phyloP scores from a whole-genome alignment of 2,329 filamentous ascomycete genomes.

The Exophiala sideris region DNA sequence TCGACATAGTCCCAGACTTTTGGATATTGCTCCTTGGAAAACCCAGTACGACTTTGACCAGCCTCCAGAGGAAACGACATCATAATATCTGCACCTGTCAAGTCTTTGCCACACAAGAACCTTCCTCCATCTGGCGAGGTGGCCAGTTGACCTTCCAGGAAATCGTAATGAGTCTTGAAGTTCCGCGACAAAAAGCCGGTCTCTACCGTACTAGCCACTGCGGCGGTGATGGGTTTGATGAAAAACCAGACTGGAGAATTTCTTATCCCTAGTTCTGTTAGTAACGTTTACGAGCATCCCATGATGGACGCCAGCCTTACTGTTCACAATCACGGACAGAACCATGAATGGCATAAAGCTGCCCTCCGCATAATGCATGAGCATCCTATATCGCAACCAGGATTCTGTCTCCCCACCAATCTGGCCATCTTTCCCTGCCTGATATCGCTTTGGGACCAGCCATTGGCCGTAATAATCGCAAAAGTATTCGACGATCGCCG shows the following conservation, averaged over 20 bases:
- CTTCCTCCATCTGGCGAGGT: conserved; percentile 38
- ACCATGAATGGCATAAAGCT: conserved; percentile 72
- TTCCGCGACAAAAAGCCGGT: conserved; percentile 40
- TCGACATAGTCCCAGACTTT: conserved; percentile 37
- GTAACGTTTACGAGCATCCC: neutral
- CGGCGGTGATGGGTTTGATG: conserved; percentile 60
- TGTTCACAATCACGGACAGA: conserved; percentile 59
- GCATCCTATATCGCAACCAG: conserved; percentile 63
- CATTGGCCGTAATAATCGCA: conserved; percentile 59
- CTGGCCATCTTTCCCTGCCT: conserved; percentile 52
- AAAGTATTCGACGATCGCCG: conserved; percentile 76
- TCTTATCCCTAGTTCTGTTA: conserved; percentile 40
- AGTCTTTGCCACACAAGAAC: conserved; percentile 42
- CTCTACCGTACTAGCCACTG: conserved; percentile 49
- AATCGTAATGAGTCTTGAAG: conserved; percentile 41
- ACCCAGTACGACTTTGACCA: conserved; percentile 32
- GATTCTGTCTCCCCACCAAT: conserved; percentile 58
- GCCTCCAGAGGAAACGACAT: conserved; percentile 47
- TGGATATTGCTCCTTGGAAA: conserved; percentile 39
- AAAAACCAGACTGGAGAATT: conserved; percentile 63
- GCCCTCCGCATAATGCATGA: conserved; percentile 82
- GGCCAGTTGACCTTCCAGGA: conserved; percentile 45
- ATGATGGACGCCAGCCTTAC: conserved; percentile 37
- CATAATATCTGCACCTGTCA: conserved; percentile 47
- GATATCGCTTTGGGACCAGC: conserved; percentile 52